A percentile compares a stretch with the other conserved stretches of the same genome.
phyloP scores from a whole-genome alignment of 352 stramenopile species.

The Phytopythium kandeliae region DNA sequence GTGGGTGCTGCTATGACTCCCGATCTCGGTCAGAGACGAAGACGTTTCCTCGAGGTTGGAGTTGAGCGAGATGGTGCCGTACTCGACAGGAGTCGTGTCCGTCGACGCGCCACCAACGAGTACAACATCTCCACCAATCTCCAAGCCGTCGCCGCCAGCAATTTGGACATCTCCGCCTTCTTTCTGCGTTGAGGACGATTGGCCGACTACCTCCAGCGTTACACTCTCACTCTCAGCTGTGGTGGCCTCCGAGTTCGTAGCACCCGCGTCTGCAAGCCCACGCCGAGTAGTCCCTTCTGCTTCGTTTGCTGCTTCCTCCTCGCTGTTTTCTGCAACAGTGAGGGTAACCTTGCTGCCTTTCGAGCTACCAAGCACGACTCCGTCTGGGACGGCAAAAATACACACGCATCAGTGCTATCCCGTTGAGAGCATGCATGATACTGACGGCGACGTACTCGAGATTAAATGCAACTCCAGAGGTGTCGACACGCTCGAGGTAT shows the following conservation, averaged over 20 bases:
- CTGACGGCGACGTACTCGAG: constrained; percentile 20
- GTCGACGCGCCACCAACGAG: constrained; percentile 35
- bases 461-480: constrained; percentile 39
- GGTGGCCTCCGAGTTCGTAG: constrained; percentile 4
- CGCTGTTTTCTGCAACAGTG: constrained; percentile 12
- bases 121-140: constrained; percentile 38
- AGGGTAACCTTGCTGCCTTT: constrained; percentile 17
- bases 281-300: not conserved
- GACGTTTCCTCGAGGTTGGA: constrained; percentile 30
- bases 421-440: too few relatives aligned
- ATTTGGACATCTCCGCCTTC: constrained; percentile 52
- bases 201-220: constrained; percentile 43
- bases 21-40: constrained; percentile 55
- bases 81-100: constrained; percentile 14
- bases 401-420: too few relatives aligned
- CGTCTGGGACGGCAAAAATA: not conserved
- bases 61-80: constrained; percentile 53
- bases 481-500: constrained; percentile 38
- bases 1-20: constrained; percentile 40
- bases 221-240: constrained; percentile 18
- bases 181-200: constrained; percentile 37
- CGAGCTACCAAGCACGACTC: constrained; percentile 15
- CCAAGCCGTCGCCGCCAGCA: constrained; percentile 38
- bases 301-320: constrained; percentile 1
- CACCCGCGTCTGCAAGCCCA: constrained; percentile 9